Evolutionary conservation across 345 rosid genomes (phyloP).

Genomic region (Carallia pectinifolia): DNA sequence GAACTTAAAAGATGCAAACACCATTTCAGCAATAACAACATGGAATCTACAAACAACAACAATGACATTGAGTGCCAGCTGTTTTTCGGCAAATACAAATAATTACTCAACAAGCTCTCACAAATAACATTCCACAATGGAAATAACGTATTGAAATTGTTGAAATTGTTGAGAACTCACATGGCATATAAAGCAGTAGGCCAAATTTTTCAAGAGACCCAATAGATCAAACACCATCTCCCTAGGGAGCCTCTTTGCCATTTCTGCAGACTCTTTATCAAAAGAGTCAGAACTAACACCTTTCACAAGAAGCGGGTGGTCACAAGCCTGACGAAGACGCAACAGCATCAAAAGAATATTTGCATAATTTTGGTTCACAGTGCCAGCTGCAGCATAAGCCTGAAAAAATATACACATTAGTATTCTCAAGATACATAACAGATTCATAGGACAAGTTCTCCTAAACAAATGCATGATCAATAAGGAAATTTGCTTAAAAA

Average conservation of each 20-base stretch:
- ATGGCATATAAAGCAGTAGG: slow-evolving; percentile 61
- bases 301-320: slow-evolving; percentile 83
- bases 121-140: neutral
- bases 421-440: slow-evolving; percentile 8
- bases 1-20: neutral
- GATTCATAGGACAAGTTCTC: neutral
- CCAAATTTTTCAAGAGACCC: slow-evolving; percentile 47
- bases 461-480: neutral
- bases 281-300: slow-evolving; percentile 52
- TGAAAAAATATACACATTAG: slow-evolving; percentile 25
- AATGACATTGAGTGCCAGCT: slow-evolving; percentile 3
- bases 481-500: neutral
- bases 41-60: neutral
- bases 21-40: neutral
- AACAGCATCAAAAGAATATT: slow-evolving; percentile 95
- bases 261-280: slow-evolving; percentile 61
- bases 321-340: slow-evolving; percentile 97
- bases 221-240: slow-evolving; percentile 49
- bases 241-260: slow-evolving; percentile 59
- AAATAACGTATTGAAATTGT: neutral
- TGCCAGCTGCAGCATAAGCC: slow-evolving; percentile 96
- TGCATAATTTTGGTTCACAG: slow-evolving; percentile 88
- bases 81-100: neutral
- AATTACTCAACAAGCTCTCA: slow-evolving; percentile 5
- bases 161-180: slow-evolving; percentile 45